Conservation (phyloP, 176 grass and related monocot genomes). For the Lolium rigidum region DNA sequence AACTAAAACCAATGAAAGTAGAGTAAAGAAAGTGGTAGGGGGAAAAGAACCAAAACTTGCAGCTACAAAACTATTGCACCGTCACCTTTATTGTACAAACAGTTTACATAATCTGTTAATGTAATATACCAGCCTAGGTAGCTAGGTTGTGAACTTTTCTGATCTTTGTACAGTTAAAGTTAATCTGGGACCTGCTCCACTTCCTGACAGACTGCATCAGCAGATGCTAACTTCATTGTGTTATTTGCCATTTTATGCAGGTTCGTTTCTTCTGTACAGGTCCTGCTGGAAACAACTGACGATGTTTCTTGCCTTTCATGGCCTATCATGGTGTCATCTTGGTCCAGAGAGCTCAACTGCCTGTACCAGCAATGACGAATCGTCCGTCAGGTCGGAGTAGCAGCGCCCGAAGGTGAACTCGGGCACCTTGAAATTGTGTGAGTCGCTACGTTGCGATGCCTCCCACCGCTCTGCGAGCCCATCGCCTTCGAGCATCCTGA, state of each 20-base stretch:
- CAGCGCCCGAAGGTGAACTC: slow-evolving; percentile 61
- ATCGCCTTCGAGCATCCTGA: slow-evolving; percentile 87
- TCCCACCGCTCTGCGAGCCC: slow-evolving; percentile 87
- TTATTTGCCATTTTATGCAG: slow-evolving; percentile 33
- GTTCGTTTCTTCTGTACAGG: slow-evolving; percentile 40
- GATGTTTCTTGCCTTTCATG: slow-evolving; percentile 33
- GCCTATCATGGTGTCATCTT: slow-evolving; percentile 51
- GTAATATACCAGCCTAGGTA: slow-evolving; percentile 48
- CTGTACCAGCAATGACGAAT: slow-evolving; percentile 69
- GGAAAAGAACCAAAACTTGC: slow-evolving; percentile 16
- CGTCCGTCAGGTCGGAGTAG: slow-evolving; percentile 71
- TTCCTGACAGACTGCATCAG: slow-evolving; percentile 44
- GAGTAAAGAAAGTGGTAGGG: background rate
- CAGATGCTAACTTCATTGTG: slow-evolving; percentile 37
- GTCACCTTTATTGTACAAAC: slow-evolving; percentile 37
- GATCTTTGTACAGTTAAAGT: slow-evolving; percentile 44
- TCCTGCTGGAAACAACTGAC: slow-evolving; percentile 42
- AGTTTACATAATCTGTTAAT: slow-evolving; percentile 50
- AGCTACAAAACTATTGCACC: slow-evolving; percentile 32
- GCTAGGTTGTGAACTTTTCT: slow-evolving; percentile 42
- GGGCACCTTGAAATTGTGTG: slow-evolving; percentile 63
- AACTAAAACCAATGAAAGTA: background rate
- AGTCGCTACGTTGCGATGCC: slow-evolving; percentile 49
- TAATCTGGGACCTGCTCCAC: slow-evolving; percentile 43
- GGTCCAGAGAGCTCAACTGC: slow-evolving; percentile 90